These are phyloP conservation scores for Aureobasidium sp. DNA, from an alignment of 2,329 filamentous ascomycete genomes.

Conservation along the genomic window DNA sequence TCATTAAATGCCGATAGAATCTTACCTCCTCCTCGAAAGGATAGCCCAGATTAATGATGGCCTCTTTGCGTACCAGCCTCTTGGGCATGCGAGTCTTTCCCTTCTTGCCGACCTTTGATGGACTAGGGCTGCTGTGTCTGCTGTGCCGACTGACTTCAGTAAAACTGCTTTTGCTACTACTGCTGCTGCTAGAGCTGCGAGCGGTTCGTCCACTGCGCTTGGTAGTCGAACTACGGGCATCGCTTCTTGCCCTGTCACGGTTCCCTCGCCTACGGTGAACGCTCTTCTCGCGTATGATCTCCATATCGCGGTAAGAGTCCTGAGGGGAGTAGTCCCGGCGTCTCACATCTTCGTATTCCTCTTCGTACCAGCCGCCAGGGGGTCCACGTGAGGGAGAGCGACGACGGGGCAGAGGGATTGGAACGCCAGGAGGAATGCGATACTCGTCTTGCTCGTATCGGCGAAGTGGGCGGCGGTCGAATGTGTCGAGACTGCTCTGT, in stretches of 20 bases:
- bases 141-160: slow-evolving; percentile 25
- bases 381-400: slow-evolving; percentile 46
- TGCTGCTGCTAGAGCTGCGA: slow-evolving; percentile 23
- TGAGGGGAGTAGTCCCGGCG: slow-evolving; percentile 34
- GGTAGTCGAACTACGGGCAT: slow-evolving; percentile 18
- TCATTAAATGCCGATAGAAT: neutral
- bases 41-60: slow-evolving; percentile 77
- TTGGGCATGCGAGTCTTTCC: slow-evolving; percentile 86
- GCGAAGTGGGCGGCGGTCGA: slow-evolving; percentile 65
- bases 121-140: slow-evolving; percentile 25
- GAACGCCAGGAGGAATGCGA: slow-evolving; percentile 58
- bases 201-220: slow-evolving; percentile 2
- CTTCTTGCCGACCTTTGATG: slow-evolving; percentile 45
- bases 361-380: slow-evolving; percentile 58
- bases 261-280: slow-evolving; percentile 23
- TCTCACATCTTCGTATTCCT: slow-evolving; percentile 59
- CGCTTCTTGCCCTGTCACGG: slow-evolving; percentile 20
- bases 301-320: slow-evolving; percentile 41
- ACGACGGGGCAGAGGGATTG: slow-evolving; percentile 56
- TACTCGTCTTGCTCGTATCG: slow-evolving; percentile 54
- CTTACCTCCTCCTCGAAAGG: slow-evolving; percentile 79
- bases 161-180: slow-evolving; percentile 36
- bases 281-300: slow-evolving; percentile 42
- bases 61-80: slow-evolving; percentile 70
- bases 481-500: slow-evolving; percentile 85